phyloP scores from a whole-genome alignment of 495 filamentous ascomycete genomes.

The Lindgomyces ingoldianus region DNA sequence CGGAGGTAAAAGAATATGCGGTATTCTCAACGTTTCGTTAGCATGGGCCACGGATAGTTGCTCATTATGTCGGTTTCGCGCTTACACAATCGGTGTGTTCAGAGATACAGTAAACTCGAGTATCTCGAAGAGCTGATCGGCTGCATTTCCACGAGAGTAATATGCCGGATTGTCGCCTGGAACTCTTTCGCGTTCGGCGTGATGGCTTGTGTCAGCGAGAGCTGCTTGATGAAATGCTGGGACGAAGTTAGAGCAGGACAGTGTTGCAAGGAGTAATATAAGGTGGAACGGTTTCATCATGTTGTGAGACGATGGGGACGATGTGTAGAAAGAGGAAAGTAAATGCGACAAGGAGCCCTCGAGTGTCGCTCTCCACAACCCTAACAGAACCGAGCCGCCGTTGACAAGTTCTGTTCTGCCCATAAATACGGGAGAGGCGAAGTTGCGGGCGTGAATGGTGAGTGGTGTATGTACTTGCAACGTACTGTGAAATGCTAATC shows the following conservation, averaged over 20 bases:
- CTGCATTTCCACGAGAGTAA: conserved; percentile 7
- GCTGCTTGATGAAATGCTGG: neutral
- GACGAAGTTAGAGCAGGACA: neutral
- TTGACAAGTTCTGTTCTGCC: neutral
- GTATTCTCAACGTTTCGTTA: neutral
- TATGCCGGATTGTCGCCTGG: conserved; percentile 16
- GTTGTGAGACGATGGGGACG: neutral
- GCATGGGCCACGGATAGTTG: neutral
- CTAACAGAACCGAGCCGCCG: neutral
- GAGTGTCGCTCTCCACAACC: neutral
- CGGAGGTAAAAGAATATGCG: conserved; percentile 2
- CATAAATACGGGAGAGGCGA: neutral
- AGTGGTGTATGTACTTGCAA: too few relatives aligned
- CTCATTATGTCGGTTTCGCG: neutral
- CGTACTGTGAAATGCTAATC: too few relatives aligned
- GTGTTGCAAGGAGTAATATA: neutral
- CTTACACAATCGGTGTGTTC: neutral
- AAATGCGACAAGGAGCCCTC: neutral
- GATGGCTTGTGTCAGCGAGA: neutral
- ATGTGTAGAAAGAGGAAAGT: neutral
- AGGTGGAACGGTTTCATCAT: neutral
- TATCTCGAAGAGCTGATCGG: conserved; percentile 9
- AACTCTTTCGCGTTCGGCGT: conserved; percentile 9
- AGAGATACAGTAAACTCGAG: neutral
- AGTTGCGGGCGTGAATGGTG: too few relatives aligned